These are phyloP conservation scores for Crithidia acanthocephali DNA, from an alignment of 208 protist species.

Conservation along the genomic window DNA sequence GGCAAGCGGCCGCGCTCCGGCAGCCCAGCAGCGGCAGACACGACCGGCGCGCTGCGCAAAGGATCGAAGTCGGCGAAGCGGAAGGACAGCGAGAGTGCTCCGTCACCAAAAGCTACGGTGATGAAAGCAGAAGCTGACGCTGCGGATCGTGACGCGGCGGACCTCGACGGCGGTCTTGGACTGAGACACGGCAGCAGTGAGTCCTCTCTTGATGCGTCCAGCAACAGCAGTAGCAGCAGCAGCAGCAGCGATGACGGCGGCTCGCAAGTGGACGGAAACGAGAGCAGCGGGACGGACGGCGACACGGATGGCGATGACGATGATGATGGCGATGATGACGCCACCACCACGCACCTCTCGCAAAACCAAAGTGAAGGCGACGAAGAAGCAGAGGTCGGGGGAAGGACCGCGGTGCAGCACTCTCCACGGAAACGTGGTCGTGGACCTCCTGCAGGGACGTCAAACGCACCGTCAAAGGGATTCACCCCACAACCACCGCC, in stretches of 20 bases:
- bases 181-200: conserved; percentile 9
- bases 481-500: neutral
- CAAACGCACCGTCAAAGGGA: no score
- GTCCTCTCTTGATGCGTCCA: neutral
- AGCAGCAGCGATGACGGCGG: neutral
- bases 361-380: neutral
- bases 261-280: neutral
- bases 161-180: neutral
- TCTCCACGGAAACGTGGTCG: no score
- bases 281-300: neutral
- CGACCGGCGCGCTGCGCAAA: no score
- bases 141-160: neutral
- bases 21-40: no score
- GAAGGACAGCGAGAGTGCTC: no score
- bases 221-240: conserved; percentile 2
- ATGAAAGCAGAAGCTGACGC: neutral
- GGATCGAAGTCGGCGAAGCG: no score
- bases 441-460: neutral
- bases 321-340: neutral
- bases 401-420: no score
- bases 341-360: neutral
- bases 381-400: neutral
- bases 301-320: neutral
- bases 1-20: no score
- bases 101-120: neutral